These are phyloP conservation scores for Parietaria judaica DNA, from an alignment of 306 rosid species.

Conservation along the genomic window DNA sequence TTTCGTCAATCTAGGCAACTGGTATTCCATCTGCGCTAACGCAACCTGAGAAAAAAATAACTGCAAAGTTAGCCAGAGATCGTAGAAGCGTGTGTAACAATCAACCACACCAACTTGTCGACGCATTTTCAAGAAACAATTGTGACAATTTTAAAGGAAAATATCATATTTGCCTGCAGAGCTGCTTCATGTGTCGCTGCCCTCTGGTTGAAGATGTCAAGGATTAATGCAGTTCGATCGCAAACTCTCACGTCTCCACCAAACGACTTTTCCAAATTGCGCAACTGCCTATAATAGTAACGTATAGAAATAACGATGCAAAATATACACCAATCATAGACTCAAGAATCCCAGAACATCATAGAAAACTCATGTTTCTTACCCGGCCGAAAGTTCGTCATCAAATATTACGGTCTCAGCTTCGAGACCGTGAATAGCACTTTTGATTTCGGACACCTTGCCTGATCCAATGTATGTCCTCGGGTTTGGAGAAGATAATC, in stretches of 20 bases:
- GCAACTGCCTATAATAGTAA: conserved; percentile 57
- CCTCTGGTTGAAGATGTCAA: conserved; percentile 92
- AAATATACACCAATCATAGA: neutral
- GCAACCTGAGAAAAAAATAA: conserved; percentile 54
- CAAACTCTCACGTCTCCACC: conserved; percentile 97
- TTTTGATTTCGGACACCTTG: conserved; percentile 89
- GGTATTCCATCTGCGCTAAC: conserved; percentile 97
- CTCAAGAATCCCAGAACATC: neutral
- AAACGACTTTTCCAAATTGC: conserved; percentile 85
- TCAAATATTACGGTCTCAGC: conserved; percentile 89
- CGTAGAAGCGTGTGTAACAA: neutral
- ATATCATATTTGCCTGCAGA: conserved; percentile 51
- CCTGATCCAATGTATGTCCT: conserved; percentile 96
- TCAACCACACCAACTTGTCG: neutral
- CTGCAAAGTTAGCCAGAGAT: conserved; percentile 12
- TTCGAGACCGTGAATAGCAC: conserved; percentile 63
- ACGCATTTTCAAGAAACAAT: neutral
- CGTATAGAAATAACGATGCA: neutral
- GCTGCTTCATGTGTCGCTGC: conserved; percentile 99
- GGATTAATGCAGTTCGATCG: conserved; percentile 89
- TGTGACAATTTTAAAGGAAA: conserved; percentile 10
- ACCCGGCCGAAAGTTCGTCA: conserved; percentile 97
- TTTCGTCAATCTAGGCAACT: conserved; percentile 88
- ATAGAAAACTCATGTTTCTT: neutral
- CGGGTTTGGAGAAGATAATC: conserved; percentile 73